Conservation (phyloP, 1,284 basidiomycete genomes). For the Coniferiporia sulphurascens region DNA sequence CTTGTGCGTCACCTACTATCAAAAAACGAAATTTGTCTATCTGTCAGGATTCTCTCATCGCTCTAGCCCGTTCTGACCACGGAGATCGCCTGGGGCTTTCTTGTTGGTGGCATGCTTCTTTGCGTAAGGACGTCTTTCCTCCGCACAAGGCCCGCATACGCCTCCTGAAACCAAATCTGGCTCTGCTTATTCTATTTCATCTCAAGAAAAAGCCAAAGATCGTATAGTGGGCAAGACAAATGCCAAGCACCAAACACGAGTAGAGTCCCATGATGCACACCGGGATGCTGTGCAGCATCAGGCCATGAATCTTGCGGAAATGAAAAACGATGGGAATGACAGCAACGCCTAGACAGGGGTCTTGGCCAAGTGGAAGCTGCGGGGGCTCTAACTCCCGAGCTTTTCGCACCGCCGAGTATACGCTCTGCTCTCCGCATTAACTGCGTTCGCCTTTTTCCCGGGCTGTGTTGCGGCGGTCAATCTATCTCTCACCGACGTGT, state of each 20-base stretch:
- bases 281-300: not conserved
- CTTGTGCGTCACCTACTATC: too few species aligned
- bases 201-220: not conserved
- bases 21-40: too few species aligned
- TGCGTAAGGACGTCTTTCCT: not conserved
- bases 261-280: not conserved
- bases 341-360: not conserved
- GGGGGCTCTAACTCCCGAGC: not conserved
- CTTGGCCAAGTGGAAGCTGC: not conserved
- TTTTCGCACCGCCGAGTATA: not conserved
- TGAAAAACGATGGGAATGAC: not conserved
- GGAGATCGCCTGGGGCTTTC: not conserved
- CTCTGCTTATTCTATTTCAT: not conserved
- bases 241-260: not conserved
- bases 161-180: not conserved
- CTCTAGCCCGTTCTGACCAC: too few species aligned
- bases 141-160: not conserved
- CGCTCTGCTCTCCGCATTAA: constrained; percentile 12
- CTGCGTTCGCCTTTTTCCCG: constrained; percentile 5
- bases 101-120: not conserved
- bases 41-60: too few species aligned
- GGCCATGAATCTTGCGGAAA: not conserved
- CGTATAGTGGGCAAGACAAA: not conserved
- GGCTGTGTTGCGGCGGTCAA: not conserved
- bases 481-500: not conserved